phyloP scores from a whole-genome alignment of 768 basidiomycete genomes.

The Mycena sanguinolenta region DNA sequence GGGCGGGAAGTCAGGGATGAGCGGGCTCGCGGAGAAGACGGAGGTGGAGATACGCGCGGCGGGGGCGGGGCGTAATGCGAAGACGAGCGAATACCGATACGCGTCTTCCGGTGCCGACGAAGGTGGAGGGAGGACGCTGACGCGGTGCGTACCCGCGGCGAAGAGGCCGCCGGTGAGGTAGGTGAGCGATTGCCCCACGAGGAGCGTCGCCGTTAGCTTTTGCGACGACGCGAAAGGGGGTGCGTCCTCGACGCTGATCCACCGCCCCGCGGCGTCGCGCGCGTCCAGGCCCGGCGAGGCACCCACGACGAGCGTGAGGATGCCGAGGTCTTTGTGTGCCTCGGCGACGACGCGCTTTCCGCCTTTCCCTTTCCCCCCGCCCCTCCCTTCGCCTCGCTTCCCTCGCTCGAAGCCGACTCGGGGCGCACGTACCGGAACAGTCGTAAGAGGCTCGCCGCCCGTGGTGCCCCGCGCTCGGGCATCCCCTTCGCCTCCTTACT shows the following conservation, averaged over 20 bases:
- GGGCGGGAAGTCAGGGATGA: constrained; percentile 23
- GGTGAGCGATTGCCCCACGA: no score
- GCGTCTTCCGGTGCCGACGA: no score
- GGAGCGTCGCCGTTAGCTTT: constrained; percentile 33
- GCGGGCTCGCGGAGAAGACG: no score
- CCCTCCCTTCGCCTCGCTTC: no score
- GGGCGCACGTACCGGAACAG: constrained; percentile 35
- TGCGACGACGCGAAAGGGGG: not conserved
- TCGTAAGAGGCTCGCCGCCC: constrained; percentile 31
- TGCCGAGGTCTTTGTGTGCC: constrained; percentile 36
- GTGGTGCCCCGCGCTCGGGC: not conserved
- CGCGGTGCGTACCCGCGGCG: no score
- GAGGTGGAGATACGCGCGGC: no score
- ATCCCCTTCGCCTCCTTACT: constrained; percentile 17
- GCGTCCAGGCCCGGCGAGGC: constrained; percentile 34
- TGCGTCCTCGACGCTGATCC: constrained; percentile 37
- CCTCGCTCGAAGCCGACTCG: not conserved
- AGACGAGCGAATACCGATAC: no score
- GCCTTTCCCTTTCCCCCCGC: no score
- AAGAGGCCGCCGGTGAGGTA: no score
- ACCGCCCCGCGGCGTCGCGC: constrained; percentile 25
- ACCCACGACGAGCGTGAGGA: constrained; percentile 34
- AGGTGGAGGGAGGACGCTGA: no score
- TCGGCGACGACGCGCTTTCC: constrained; percentile 34
- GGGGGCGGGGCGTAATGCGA: no score